Conservation (phyloP, 495 filamentous ascomycete species). For the Xylaria flabelliformis region DNA sequence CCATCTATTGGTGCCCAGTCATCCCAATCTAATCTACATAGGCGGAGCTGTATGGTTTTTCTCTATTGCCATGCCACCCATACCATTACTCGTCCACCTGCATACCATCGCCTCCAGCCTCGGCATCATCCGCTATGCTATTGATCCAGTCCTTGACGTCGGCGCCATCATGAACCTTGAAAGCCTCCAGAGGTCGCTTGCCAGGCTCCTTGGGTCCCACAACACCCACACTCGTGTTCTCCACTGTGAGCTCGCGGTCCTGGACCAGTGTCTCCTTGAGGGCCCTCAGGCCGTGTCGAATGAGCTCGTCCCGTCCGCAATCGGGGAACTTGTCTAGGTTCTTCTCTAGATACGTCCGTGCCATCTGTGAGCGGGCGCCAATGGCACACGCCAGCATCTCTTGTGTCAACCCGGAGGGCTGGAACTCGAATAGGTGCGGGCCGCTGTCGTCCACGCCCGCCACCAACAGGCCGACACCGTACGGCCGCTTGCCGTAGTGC, state of each 20-base stretch:
- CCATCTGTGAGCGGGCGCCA: conserved; percentile 95
- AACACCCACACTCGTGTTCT: conserved; percentile 91
- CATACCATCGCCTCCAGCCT: conserved; percentile 68
- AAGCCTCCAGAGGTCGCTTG: conserved; percentile 69
- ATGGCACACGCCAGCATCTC: conserved; percentile 97
- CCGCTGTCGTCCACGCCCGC: conserved; percentile 93
- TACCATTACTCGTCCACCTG: conserved; percentile 70
- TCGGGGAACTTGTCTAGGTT: conserved; percentile 81
- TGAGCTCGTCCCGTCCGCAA: conserved; percentile 78
- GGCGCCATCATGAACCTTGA: conserved; percentile 90
- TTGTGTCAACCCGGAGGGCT: conserved; percentile 92
- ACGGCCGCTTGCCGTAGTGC: conserved; percentile 94
- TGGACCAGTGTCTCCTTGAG: conserved; percentile 95
- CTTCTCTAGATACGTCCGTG: conserved; percentile 92
- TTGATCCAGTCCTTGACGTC: conserved; percentile 81
- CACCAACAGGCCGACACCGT: conserved; percentile 92
- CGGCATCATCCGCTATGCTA: conserved; percentile 64
- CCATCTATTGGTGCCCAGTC: conserved; percentile 7
- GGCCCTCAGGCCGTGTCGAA: conserved; percentile 87
- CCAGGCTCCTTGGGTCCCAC: conserved; percentile 69
- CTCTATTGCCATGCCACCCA: not conserved
- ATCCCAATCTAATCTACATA: conserved; percentile 3
- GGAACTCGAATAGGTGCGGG: conserved; percentile 97
- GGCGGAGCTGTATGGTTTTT: conserved; percentile 10
- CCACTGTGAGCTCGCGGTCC: conserved; percentile 95